Evolutionary conservation across 805 yeast species (phyloP).

Genomic region (Danielia reshetovae): DNA sequence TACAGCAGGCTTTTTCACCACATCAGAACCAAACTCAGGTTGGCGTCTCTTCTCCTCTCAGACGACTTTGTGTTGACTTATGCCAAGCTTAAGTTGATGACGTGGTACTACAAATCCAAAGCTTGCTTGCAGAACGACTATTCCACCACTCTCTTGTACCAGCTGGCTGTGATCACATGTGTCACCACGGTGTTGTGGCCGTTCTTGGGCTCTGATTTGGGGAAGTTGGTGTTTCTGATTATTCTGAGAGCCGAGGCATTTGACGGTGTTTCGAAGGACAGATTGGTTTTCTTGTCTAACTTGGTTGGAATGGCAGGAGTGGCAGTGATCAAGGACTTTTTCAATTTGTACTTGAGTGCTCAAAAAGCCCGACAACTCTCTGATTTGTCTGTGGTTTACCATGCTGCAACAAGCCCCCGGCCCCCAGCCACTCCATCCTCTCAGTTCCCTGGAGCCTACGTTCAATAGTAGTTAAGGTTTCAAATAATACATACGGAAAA

Average conservation of each 20-base stretch:
- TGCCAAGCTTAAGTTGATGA: conserved; percentile 8
- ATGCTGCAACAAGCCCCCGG: not conserved
- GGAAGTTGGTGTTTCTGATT: conserved; percentile 18
- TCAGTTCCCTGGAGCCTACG: conserved; percentile 11
- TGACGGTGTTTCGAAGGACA: conserved; percentile 10
- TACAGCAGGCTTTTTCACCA: not conserved
- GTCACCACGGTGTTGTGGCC: conserved; percentile 41
- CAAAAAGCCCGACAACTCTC: conserved; percentile 28
- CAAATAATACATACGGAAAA: conserved; percentile 1
- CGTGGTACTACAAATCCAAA: conserved; percentile 21
- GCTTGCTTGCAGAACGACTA: conserved; percentile 36
- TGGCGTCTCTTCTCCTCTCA: not conserved
- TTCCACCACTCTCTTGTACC: conserved; percentile 20
- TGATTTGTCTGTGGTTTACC: conserved; percentile 21
- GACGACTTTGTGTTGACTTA: conserved; percentile 5
- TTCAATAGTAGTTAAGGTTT: not conserved
- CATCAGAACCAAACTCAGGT: conserved; percentile 1
- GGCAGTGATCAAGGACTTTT: conserved; percentile 31
- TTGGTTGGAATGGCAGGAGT: conserved; percentile 29
- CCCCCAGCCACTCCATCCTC: not conserved
- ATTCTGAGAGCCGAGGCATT: conserved; percentile 10
- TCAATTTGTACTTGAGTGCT: conserved; percentile 26
- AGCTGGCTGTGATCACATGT: conserved; percentile 23
- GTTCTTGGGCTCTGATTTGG: conserved; percentile 31
- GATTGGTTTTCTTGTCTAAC: conserved; percentile 27